phyloP scores from a whole-genome alignment of 2,329 filamentous ascomycete genomes.

The Uncinocarpus reesii region DNA sequence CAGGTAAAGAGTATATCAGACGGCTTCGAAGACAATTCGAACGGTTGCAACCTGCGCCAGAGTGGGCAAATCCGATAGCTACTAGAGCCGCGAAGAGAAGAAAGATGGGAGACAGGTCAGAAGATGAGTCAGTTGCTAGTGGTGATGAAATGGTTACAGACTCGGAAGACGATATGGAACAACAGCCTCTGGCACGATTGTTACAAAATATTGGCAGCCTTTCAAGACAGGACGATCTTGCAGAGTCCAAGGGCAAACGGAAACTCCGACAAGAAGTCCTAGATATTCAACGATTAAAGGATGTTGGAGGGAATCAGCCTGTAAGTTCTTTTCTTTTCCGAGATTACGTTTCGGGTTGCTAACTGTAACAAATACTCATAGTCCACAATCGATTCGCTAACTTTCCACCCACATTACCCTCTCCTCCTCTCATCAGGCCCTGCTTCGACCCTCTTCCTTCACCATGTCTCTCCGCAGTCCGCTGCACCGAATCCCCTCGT shows the following conservation, averaged over 20 bases:
- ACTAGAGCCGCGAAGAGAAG: constrained; percentile 40
- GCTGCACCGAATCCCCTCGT: constrained; percentile 77
- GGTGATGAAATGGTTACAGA: constrained; percentile 47
- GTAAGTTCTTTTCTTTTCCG: constrained; percentile 35
- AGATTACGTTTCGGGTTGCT: neutral
- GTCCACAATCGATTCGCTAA: constrained; percentile 69
- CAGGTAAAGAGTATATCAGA: constrained; percentile 71
- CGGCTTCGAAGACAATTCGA: constrained; percentile 69
- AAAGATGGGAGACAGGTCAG: constrained; percentile 21
- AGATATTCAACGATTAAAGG: constrained; percentile 79
- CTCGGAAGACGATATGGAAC: constrained; percentile 52
- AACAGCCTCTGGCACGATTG: constrained; percentile 67
- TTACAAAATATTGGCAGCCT: constrained; percentile 65
- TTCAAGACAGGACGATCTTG: constrained; percentile 41
- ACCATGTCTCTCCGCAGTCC: constrained; percentile 71
- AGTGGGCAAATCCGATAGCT: constrained; percentile 47
- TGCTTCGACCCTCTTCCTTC: constrained; percentile 73
- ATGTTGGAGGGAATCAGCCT: constrained; percentile 68
- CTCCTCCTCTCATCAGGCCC: constrained; percentile 82
- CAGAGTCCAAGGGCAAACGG: constrained; percentile 47
- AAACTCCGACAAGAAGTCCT: constrained; percentile 78
- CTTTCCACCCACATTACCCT: constrained; percentile 81
- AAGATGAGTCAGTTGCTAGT: constrained; percentile 35
- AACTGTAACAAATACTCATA: constrained; percentile 16
- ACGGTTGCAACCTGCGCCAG: constrained; percentile 50